These are phyloP conservation scores for Capronia coronata DNA, from an alignment of 2,329 filamentous ascomycete species.

Conservation along the genomic window DNA sequence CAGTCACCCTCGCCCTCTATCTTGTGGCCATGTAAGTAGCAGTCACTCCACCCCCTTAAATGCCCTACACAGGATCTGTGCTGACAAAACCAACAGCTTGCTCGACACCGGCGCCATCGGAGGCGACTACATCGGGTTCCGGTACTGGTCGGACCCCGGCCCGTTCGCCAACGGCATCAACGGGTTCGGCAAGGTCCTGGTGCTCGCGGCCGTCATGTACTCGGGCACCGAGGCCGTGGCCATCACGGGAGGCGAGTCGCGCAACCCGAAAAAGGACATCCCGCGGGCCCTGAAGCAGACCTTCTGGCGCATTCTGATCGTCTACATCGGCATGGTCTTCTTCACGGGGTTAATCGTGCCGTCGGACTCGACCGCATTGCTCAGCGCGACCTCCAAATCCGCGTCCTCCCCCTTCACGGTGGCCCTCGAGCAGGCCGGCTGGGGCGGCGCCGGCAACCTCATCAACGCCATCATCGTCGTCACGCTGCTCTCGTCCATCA, in stretches of 20 bases:
- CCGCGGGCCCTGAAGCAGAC: constrained; percentile 47
- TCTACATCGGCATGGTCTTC: constrained; percentile 44
- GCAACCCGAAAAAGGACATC: constrained; percentile 48
- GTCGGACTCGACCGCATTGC: constrained; percentile 30
- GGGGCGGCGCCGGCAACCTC: constrained; percentile 57
- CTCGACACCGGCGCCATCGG: constrained; percentile 35
- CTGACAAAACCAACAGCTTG: constrained; percentile 13
- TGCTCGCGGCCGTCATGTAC: constrained; percentile 36
- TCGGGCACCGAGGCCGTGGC: constrained; percentile 46
- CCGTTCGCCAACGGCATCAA: constrained; percentile 34
- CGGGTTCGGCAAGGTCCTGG: constrained; percentile 35
- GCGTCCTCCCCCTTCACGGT: constrained; percentile 48
- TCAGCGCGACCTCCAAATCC: constrained; percentile 31
- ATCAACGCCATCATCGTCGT: constrained; percentile 73
- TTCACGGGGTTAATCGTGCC: constrained; percentile 50
- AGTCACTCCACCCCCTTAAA: too few species aligned
- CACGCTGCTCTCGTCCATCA: constrained; percentile 63
- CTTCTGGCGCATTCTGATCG: constrained; percentile 51
- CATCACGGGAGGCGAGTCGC: constrained; percentile 51
- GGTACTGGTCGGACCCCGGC: constrained; percentile 64
- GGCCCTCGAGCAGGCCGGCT: constrained; percentile 38
- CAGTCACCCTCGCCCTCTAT: constrained; percentile 33
- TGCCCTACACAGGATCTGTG: too few species aligned
- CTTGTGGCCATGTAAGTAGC: constrained; percentile 31
- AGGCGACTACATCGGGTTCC: constrained; percentile 54